Percentiles rank a stretch among this genome's conserved stretches.
Evolutionary conservation across 2,329 filamentous ascomycete genomes (phyloP).

Genomic region (Paecilomyces niveus): DNA sequence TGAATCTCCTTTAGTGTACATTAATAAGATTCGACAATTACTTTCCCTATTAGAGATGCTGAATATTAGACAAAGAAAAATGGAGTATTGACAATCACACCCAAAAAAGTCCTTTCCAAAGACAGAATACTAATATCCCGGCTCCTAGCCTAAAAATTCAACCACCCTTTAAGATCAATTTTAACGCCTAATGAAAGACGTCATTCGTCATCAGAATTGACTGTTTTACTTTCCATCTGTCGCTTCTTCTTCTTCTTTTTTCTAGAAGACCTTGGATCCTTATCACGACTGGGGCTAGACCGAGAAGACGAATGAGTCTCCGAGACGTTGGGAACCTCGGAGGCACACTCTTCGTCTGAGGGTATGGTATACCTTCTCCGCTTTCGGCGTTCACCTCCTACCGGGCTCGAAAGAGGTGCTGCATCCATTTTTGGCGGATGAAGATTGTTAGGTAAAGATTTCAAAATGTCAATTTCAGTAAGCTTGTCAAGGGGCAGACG

Average conservation of each 20-base stretch:
- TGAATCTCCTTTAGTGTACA: background rate
- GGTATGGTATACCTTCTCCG: background rate
- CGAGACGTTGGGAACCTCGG: background rate
- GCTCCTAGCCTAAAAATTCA: no score
- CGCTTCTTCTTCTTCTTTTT: conserved; percentile 14
- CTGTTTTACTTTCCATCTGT: conserved; percentile 1
- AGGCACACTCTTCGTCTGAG: background rate
- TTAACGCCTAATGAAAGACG: background rate
- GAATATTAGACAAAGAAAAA: no score
- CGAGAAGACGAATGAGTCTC: background rate
- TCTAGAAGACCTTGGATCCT: background rate
- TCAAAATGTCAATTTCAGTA: background rate
- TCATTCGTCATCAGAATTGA: conserved; percentile 5
- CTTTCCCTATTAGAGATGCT: background rate
- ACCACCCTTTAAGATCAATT: no score
- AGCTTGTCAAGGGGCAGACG: background rate
- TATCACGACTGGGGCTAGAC: background rate
- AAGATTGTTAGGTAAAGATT: background rate
- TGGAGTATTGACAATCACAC: no score
- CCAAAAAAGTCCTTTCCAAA: no score
- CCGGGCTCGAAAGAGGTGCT: background rate
- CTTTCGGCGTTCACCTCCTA: background rate
- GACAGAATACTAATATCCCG: no score
- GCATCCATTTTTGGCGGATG: background rate
- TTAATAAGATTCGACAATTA: background rate